A percentile compares a stretch with the other conserved stretches of the same genome.
These are phyloP conservation scores for Astragalus glycyphyllos DNA, from an alignment of 306 rosid genomes.

Conservation along the genomic window DNA sequence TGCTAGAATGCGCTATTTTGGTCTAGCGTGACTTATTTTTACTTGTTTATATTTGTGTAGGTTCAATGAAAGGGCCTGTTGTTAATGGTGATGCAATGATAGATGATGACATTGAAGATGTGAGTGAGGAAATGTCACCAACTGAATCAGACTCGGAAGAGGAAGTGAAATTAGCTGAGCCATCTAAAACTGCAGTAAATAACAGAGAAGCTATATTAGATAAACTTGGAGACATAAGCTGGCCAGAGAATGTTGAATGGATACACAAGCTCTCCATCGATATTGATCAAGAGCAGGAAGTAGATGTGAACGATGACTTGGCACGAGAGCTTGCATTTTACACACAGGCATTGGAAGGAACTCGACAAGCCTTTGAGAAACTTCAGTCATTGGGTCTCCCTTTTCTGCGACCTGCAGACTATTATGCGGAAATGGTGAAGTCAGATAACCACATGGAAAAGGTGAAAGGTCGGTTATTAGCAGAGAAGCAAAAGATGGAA, in stretches of 20 bases:
- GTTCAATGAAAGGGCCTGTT: conserved; percentile 53
- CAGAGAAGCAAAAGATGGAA: conserved; percentile 76
- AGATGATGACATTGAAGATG: conserved; percentile 40
- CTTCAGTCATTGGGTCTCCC: conserved; percentile 75
- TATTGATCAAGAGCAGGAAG: conserved; percentile 75
- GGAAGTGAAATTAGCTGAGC: conserved; percentile 63
- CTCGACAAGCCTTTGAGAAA: conserved; percentile 75
- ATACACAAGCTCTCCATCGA: conserved; percentile 75
- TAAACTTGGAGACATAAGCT: conserved; percentile 86
- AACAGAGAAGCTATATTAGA: conserved; percentile 77
- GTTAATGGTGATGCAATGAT: conserved; percentile 40
- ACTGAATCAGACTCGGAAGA: conserved; percentile 69
- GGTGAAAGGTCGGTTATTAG: conserved; percentile 73
- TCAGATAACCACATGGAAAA: conserved; percentile 82
- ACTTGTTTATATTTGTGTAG: conserved; percentile 35
- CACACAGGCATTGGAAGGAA: conserved; percentile 86
- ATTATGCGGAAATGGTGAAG: conserved; percentile 95
- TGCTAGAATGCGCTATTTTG: neutral
- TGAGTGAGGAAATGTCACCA: conserved; percentile 49
- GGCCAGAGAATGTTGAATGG: conserved; percentile 83
- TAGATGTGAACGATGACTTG: conserved; percentile 89
- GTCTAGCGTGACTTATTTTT: neutral
- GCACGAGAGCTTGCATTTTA: conserved; percentile 81
- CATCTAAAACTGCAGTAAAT: conserved; percentile 68
- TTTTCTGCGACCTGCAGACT: conserved; percentile 82